A percentile compares a stretch with the other conserved stretches of the same genome.
Evolutionary conservation across 1,284 basidiomycete species (phyloP).

Genomic region (Abortiporus biennis): DNA sequence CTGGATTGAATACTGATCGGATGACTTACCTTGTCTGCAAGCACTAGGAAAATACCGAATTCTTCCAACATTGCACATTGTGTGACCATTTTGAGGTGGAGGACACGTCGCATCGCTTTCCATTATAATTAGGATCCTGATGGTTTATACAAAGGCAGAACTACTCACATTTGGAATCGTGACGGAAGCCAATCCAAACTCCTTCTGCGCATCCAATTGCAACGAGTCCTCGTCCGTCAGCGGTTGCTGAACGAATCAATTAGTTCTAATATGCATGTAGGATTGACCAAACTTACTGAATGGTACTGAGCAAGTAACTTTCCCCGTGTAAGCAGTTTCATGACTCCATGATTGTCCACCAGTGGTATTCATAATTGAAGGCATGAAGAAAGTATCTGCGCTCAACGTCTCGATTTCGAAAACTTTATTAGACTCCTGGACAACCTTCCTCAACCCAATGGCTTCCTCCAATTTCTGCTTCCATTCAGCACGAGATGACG

Average conservation of each 20-base stretch:
- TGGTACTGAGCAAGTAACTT: slow-evolving; percentile 90
- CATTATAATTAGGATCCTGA: background rate
- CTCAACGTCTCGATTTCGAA: slow-evolving; percentile 87
- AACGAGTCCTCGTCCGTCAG: slow-evolving; percentile 79
- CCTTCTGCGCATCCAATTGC: slow-evolving; percentile 95
- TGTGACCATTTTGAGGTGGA: slow-evolving; percentile 87
- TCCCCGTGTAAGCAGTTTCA: slow-evolving; percentile 74
- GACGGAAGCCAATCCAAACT: slow-evolving; percentile 93
- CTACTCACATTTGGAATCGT: slow-evolving; percentile 73
- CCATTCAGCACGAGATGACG: slow-evolving; percentile 79
- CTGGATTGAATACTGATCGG: background rate
- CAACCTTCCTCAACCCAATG: slow-evolving; percentile 75
- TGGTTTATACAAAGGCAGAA: background rate
- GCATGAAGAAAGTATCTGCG: slow-evolving; percentile 77
- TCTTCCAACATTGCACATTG: slow-evolving; percentile 94
- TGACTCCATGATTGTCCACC: slow-evolving; percentile 55
- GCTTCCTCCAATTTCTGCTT: slow-evolving; percentile 86
- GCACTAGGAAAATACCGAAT: slow-evolving; percentile 91
- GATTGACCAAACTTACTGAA: slow-evolving; percentile 59
- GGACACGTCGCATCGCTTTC: slow-evolving; percentile 78
- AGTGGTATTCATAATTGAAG: slow-evolving; percentile 42
- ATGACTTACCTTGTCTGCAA: slow-evolving; percentile 77
- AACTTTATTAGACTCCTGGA: slow-evolving; percentile 90
- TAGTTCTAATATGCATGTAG: background rate
- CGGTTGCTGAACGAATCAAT: slow-evolving; percentile 47